Percentiles rank a stretch among this genome's conserved stretches.
These are phyloP conservation scores for Penicillium sp. DNA, from an alignment of 2,329 filamentous ascomycete genomes.

Conservation along the genomic window DNA sequence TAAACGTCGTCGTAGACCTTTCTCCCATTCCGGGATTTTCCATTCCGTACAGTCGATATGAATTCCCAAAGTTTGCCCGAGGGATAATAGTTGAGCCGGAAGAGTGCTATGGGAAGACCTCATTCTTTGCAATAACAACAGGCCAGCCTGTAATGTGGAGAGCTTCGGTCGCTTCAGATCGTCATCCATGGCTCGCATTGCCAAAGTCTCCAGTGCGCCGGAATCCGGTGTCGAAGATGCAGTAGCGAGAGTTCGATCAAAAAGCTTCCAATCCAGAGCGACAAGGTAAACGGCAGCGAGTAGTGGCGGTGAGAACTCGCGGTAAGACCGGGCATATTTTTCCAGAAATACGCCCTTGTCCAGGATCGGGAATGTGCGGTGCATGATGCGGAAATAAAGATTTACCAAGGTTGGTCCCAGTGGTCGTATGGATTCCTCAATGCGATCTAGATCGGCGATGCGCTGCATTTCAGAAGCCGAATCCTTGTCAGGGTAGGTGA, in stretches of 20 bases:
- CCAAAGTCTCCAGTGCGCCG: background rate
- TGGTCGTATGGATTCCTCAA: background rate
- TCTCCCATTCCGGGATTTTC: constrained; percentile 52
- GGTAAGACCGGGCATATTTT: background rate
- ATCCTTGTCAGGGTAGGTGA: background rate
- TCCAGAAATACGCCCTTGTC: background rate
- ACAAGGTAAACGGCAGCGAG: background rate
- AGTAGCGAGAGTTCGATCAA: background rate
- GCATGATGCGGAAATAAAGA: background rate
- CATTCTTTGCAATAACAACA: constrained; percentile 54
- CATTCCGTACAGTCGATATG: background rate
- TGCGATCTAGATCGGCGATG: background rate
- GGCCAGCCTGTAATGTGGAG: constrained; percentile 57
- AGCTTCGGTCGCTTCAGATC: constrained; percentile 44
- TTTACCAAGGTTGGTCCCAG: background rate
- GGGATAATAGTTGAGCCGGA: background rate
- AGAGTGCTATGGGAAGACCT: constrained; percentile 37
- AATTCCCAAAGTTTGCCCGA: background rate
- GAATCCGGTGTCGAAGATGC: background rate
- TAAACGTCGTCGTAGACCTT: constrained; percentile 60
- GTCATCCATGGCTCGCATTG: background rate
- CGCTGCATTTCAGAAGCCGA: background rate
- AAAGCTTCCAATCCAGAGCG: background rate
- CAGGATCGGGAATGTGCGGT: background rate
- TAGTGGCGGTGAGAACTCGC: background rate